These are phyloP conservation scores for Bacterosira constricta DNA, from an alignment of 108 stramenopile species.

Conservation along the genomic window DNA sequence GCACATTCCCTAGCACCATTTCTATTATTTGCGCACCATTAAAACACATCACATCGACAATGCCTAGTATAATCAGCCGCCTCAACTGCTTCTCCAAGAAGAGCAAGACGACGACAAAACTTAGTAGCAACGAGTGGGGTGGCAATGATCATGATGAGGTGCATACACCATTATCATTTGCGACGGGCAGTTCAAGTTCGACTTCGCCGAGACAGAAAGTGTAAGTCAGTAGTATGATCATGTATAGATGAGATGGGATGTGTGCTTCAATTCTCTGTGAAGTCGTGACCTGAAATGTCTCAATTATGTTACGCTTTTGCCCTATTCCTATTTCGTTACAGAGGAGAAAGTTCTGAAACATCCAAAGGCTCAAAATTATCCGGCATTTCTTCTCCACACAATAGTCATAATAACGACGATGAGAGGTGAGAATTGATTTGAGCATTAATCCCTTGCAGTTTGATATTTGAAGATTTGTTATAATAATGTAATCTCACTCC, in stretches of 20 bases:
- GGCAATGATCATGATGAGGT: neutral
- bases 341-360: neutral
- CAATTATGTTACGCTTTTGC: neutral
- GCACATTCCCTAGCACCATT: too few species aligned
- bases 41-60: too few species aligned
- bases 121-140: neutral
- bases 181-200: neutral
- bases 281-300: neutral
- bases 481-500: neutral
- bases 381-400: neutral
- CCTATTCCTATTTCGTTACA: neutral
- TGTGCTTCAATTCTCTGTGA: neutral
- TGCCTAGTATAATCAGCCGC: neutral
- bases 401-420: neutral
- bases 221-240: neutral
- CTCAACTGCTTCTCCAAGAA: conserved; percentile 3
- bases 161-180: neutral
- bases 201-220: neutral
- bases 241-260: neutral
- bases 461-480: neutral
- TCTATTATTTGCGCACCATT: too few species aligned
- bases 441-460: neutral
- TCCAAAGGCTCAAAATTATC: neutral
- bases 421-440: conserved; percentile 12
- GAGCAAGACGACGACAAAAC: neutral